phyloP scores from a whole-genome alignment of 2,329 filamentous ascomycete species.

The Arthrocladium fulminans region DNA sequence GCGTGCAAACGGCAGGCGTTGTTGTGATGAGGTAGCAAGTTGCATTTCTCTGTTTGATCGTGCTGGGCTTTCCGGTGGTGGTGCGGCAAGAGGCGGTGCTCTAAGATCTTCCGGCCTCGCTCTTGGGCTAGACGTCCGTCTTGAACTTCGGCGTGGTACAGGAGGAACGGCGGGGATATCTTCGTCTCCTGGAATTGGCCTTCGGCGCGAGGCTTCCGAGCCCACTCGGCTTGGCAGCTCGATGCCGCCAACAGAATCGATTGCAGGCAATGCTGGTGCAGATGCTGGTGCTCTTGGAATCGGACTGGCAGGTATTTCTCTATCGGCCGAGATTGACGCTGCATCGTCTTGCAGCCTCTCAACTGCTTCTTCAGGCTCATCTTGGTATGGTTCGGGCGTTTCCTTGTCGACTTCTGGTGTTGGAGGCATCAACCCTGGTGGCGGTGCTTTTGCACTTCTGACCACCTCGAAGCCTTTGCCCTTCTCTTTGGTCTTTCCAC shows the following conservation, averaged over 20 bases:
- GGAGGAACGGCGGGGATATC: conserved; percentile 41
- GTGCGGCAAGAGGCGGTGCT: conserved; percentile 8
- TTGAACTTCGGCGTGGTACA: conserved; percentile 66
- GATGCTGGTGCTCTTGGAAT: conserved; percentile 34
- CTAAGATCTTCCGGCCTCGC: conserved; percentile 10
- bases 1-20: conserved; percentile 14
- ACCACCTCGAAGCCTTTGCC: conserved; percentile 97
- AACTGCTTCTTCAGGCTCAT: conserved; percentile 23
- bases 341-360: conserved; percentile 6
- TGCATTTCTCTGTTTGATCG: background rate
- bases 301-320: conserved; percentile 13
- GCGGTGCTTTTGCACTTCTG: conserved; percentile 75
- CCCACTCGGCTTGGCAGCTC: conserved; percentile 55
- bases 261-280: conserved; percentile 51
- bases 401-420: conserved; percentile 29
- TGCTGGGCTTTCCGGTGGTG: conserved; percentile 9
- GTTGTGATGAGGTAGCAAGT: conserved; percentile 3
- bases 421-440: conserved; percentile 52
- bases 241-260: conserved; percentile 52
- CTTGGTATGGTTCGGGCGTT: conserved; percentile 56
- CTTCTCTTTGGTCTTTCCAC: conserved; percentile 84
- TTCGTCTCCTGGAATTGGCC: conserved; percentile 23
- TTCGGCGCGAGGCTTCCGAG: conserved; percentile 38
- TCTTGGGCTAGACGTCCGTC: conserved; percentile 42
- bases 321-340: conserved; percentile 13